Percentiles rank a stretch among this genome's conserved stretches.
Evolutionary conservation across 108 stramenopile species (phyloP).

Genomic region (Discostella pseudostelligera): DNA sequence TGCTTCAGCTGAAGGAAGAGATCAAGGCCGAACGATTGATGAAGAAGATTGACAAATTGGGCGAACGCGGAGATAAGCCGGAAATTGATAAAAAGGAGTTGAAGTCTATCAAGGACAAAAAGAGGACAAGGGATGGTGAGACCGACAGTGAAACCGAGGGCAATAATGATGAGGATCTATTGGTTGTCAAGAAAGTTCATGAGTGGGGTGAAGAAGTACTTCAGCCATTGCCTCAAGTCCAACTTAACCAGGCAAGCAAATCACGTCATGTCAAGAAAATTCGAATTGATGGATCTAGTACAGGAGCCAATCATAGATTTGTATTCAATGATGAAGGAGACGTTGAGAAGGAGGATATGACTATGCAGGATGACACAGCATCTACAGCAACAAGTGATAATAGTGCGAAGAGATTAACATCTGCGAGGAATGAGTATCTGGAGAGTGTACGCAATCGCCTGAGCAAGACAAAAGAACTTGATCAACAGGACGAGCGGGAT

Average conservation of each 20-base stretch:
- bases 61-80: conserved; percentile 24
- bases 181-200: conserved; percentile 78
- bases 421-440: conserved; percentile 69
- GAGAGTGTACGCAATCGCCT: conserved; percentile 68
- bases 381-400: conserved; percentile 14
- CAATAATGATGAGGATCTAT: conserved; percentile 47
- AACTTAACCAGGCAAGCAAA: conserved; percentile 52
- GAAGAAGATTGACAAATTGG: conserved; percentile 75
- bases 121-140: conserved; percentile 36
- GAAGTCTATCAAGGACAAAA: conserved; percentile 26
- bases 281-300: conserved; percentile 69
- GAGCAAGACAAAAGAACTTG: conserved; percentile 57
- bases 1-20: conserved; percentile 91
- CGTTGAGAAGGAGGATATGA: conserved; percentile 54
- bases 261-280: conserved; percentile 80
- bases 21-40: conserved; percentile 86
- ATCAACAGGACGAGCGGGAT: conserved; percentile 76
- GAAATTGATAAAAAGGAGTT: conserved; percentile 19
- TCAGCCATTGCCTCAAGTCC: conserved; percentile 28
- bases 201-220: conserved; percentile 47
- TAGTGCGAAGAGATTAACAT: conserved; percentile 37
- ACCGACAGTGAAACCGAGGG: conserved; percentile 40
- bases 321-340: conserved; percentile 91
- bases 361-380: conserved; percentile 41
- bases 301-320: conserved; percentile 62